These are phyloP conservation scores for Pneumocystis canis DNA, from an alignment of 1,139 yeast genomes.

Conservation along the genomic window DNA sequence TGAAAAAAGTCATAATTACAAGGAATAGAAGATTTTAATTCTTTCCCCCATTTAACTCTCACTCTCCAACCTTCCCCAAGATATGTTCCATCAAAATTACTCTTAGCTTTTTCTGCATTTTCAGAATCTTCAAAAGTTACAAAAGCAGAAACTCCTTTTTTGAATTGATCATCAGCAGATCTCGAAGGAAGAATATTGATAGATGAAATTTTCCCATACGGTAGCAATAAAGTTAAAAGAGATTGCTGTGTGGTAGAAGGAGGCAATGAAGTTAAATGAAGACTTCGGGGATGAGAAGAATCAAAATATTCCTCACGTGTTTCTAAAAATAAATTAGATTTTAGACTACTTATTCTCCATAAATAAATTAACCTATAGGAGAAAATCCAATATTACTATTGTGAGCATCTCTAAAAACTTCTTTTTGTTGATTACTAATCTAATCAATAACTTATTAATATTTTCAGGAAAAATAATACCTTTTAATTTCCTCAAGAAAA, in stretches of 20 bases:
- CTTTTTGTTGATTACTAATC: neutral
- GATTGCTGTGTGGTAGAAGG: neutral
- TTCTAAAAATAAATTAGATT: neutral
- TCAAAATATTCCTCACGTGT: neutral
- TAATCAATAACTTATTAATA: neutral
- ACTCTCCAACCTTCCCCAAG: neutral
- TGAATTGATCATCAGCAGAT: neutral
- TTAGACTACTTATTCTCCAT: neutral
- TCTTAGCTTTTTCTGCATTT: constrained; percentile 1
- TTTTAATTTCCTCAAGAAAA: constrained; percentile 1
- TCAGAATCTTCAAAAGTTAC: neutral
- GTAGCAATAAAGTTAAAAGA: neutral
- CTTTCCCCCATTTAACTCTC: constrained; percentile 1
- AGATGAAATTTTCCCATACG: constrained; percentile 1
- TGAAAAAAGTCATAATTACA: neutral
- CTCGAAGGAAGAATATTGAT: constrained; percentile 1
- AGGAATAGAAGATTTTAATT: neutral
- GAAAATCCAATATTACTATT: neutral
- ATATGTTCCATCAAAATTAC: neutral
- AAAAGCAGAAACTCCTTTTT: constrained; percentile 3
- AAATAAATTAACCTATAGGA: neutral
- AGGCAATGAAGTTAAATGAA: constrained; percentile 1
- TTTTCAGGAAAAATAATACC: neutral
- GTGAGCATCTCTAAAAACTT: neutral
- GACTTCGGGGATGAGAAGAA: neutral